Conservation (phyloP, 352 stramenopile species). For the Thraustochytrium sp. region DNA sequence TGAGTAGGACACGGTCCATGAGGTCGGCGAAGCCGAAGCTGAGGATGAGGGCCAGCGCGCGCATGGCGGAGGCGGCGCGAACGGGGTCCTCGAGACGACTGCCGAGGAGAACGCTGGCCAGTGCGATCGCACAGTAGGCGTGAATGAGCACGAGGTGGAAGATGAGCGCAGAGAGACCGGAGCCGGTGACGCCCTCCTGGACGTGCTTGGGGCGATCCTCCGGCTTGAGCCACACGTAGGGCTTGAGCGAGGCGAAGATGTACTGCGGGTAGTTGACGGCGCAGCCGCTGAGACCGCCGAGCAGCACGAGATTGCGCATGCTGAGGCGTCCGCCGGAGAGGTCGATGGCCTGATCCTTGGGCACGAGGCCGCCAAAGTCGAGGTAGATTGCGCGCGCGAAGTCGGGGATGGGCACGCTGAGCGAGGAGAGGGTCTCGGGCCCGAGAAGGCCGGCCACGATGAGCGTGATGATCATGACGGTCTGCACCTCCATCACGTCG, state of each 20-base stretch:
- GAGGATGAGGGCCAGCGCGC: not conserved
- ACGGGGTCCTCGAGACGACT: not conserved
- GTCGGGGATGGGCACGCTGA: not conserved
- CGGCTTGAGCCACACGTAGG: not conserved
- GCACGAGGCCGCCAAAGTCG: not conserved
- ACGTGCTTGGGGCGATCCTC: slow-evolving; percentile 29
- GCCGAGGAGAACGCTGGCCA: not conserved
- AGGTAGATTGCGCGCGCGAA: not conserved
- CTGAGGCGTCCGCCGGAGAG: not conserved
- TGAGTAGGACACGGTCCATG: slow-evolving; percentile 37
- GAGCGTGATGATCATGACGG: slow-evolving; percentile 14
- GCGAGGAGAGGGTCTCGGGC: not conserved
- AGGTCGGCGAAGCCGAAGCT: slow-evolving; percentile 31
- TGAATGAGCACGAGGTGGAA: slow-evolving; percentile 36
- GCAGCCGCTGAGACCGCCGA: slow-evolving; percentile 16
- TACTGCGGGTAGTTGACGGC: slow-evolving; percentile 40
- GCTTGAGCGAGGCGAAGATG: not conserved
- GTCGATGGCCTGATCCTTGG: not conserved
- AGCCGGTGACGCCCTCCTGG: slow-evolving; percentile 4
- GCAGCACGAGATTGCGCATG: not conserved
- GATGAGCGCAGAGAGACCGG: not conserved
- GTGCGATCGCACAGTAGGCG: not conserved
- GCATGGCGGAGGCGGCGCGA: slow-evolving; percentile 12
- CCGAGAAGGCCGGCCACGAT: slow-evolving; percentile 5
- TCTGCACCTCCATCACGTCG: slow-evolving; percentile 42